Percentiles rank a stretch among this genome's conserved stretches.
These are phyloP conservation scores for Epichloe festucae DNA, from an alignment of 2,329 filamentous ascomycete species.

Conservation along the genomic window DNA sequence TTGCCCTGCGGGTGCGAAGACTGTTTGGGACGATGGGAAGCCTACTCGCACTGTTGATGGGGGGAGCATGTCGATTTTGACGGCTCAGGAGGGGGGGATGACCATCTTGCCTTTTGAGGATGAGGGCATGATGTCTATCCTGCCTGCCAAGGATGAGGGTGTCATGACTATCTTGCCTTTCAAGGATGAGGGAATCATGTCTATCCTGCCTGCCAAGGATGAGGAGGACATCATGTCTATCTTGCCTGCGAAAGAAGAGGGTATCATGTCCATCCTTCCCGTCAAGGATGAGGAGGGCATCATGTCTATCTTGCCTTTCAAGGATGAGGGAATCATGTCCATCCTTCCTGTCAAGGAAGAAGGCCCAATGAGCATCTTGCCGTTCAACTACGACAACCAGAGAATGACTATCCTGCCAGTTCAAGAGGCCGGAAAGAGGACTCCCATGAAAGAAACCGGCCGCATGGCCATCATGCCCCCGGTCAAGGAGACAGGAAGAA, in stretches of 20 bases:
- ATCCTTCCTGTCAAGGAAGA: not conserved
- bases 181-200: accelerated
- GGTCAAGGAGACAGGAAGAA: not conserved
- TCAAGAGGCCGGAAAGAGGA: not conserved
- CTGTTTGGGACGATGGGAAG: constrained; percentile 5
- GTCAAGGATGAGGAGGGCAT: not conserved
- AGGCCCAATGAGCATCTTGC: not conserved
- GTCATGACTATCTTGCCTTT: accelerated
- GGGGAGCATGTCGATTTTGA: not conserved
- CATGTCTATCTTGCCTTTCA: not conserved
- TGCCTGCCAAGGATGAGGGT: no score
- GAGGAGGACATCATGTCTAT: no score
- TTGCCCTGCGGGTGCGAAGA: constrained; percentile 13
- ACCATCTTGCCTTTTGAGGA: not conserved
- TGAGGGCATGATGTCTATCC: no score
- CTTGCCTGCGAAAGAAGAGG: no score
- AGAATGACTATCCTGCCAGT: not conserved
- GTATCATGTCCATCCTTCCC: not conserved
- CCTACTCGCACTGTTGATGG: not conserved
- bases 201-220: no score
- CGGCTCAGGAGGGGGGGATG: no score
- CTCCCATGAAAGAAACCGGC: not conserved
- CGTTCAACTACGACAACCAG: not conserved
- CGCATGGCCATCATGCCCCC: not conserved
- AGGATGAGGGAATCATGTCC: not conserved